Evolutionary conservation across 2,329 filamentous ascomycete genomes (phyloP).

Genomic region (Ascochyta lentis): DNA sequence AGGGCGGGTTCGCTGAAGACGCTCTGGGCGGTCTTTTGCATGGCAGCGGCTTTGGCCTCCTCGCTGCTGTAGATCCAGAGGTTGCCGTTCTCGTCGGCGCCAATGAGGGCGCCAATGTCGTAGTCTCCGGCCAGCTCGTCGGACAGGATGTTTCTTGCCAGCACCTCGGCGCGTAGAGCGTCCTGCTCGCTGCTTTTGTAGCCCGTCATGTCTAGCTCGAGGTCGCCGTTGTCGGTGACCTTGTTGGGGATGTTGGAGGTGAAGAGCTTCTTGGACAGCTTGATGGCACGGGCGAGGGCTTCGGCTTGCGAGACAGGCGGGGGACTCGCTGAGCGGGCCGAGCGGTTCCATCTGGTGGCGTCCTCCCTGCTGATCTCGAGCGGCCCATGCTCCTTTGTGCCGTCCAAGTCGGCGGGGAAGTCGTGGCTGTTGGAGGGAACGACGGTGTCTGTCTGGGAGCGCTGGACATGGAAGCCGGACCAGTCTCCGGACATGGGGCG

Average conservation of each 20-base stretch:
- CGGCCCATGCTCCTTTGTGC: conserved; percentile 31
- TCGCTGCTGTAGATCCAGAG: conserved; percentile 99
- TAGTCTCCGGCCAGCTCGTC: conserved; percentile 95
- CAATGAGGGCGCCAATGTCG: conserved; percentile 93
- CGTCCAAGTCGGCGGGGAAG: conserved; percentile 44
- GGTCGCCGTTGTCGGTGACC: conserved; percentile 89
- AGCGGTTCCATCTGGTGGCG: conserved; percentile 44
- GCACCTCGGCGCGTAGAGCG: conserved; percentile 86
- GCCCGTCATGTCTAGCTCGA: conserved; percentile 98
- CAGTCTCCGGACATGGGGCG: conserved; percentile 45
- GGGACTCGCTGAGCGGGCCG: conserved; percentile 72
- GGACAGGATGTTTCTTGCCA: conserved; percentile 88
- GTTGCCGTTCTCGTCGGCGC: conserved; percentile 93
- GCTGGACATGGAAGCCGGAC: conserved; percentile 45
- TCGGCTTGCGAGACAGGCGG: conserved; percentile 74
- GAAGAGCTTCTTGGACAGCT: conserved; percentile 84
- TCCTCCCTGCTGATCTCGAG: conserved; percentile 44
- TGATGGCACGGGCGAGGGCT: conserved; percentile 81
- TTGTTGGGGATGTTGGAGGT: conserved; percentile 90
- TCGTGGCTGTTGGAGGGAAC: conserved; percentile 54
- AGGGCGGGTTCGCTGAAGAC: conserved; percentile 60
- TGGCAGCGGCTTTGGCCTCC: conserved; percentile 89
- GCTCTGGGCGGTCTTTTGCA: conserved; percentile 64
- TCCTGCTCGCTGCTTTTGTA: conserved; percentile 96
- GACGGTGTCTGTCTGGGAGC: conserved; percentile 62